A percentile compares a stretch with the other conserved stretches of the same genome.
Evolutionary conservation across 2,329 filamentous ascomycete species (phyloP).

Genomic region (Aspergillus calidoustus): DNA sequence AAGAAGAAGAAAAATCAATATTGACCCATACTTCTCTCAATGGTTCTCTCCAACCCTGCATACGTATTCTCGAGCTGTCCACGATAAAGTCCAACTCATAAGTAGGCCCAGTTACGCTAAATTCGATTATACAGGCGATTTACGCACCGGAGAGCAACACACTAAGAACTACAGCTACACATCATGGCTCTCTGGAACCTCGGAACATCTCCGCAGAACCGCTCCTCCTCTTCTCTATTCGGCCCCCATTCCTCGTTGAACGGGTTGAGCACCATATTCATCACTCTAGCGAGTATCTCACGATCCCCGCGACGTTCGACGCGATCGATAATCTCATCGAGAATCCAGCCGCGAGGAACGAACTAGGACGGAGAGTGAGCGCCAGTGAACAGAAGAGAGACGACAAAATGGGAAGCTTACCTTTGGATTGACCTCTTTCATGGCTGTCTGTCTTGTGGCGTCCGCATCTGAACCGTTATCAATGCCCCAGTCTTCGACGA

Average conservation of each 20-base stretch:
- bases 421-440: slow-evolving; percentile 89
- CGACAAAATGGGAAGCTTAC: slow-evolving; percentile 36
- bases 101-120: no score
- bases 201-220: slow-evolving; percentile 87
- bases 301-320: slow-evolving; percentile 85
- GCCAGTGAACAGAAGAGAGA: background rate
- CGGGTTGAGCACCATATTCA: slow-evolving; percentile 82
- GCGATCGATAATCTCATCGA: slow-evolving; percentile 88
- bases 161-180: slow-evolving; percentile 88
- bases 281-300: slow-evolving; percentile 74
- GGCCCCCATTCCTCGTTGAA: slow-evolving; percentile 73
- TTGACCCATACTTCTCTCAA: slow-evolving; percentile 12
- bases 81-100: background rate
- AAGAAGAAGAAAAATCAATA: slow-evolving; percentile 16
- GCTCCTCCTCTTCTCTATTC: slow-evolving; percentile 73
- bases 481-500: slow-evolving; percentile 76
- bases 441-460: slow-evolving; percentile 67
- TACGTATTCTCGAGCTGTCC: background rate
- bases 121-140: background rate
- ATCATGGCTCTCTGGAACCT: slow-evolving; percentile 78
- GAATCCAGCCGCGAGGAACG: slow-evolving; percentile 84
- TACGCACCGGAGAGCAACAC: background rate
- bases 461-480: slow-evolving; percentile 53
- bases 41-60: background rate
- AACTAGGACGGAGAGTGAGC: slow-evolving; percentile 56